Evolutionary conservation across 2,329 filamentous ascomycete genomes (phyloP), one percentile per base, ranked within the genome.

Genomic region (Cryphonectria naterciae): DNA sequence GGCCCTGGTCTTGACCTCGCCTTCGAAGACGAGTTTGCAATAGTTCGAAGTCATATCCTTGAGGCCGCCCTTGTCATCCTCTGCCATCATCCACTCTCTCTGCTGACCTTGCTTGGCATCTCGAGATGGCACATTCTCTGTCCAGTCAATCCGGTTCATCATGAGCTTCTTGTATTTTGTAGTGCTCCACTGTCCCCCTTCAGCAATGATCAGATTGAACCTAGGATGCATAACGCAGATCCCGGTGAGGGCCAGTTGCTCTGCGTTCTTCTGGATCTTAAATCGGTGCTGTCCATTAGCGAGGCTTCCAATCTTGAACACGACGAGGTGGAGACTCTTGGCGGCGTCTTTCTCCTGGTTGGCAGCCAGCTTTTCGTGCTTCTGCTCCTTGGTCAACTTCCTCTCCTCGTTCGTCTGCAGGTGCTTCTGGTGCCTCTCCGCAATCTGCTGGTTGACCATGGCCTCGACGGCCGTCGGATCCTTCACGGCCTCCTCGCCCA

Each of bases 381-480:
- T 89, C 81, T 98, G 86, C 75, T 98, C 95, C 76, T 97, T 95
- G 39, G 92, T 95, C 70, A 99, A 85, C 79, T 95, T 95, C 72
- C 96, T 90, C 54, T 93, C 92, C 75, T 95, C 91, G 80, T 99
- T 99, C 70, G 87, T 84, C 56, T 89, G 82, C 71, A 95, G 85
- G 80, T 99, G 97, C 75, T 91, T 88, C 72, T 92, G 87, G 70
- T 92, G 90, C 58, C 96, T 93, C 73, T 97, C 94, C 39, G 92
- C 92, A 74, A 99, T 98, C 80, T 99, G 94, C 68, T 91, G 88
- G 80, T 97, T 97, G 67, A 99, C 96, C 35, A 94, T 91, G 66
- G 94, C 94, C 82, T 99, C 96, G 62, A 99, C 96, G 4, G 96
- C 96, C 0, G 97, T 99, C 8, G 96, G 96, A 81, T 99, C 96